Percentiles rank a stretch among this genome's conserved stretches.
Evolutionary conservation across 2,329 filamentous ascomycete species (phyloP).

Genomic region (Aspergillus pseudotamarii): DNA sequence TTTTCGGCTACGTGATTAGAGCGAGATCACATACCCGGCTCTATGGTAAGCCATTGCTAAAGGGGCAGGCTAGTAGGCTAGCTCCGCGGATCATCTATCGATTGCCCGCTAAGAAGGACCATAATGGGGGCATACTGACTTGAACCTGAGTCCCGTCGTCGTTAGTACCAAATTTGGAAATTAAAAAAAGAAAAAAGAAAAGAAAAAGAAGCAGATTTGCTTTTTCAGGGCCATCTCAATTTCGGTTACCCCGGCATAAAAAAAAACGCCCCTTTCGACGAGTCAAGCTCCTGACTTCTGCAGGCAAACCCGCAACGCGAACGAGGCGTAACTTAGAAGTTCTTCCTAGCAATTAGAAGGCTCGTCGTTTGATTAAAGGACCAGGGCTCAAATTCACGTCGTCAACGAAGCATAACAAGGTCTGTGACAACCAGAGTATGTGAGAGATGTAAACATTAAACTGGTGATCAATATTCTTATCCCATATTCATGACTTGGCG

Average conservation of each 20-base stretch:
- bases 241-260: conserved; percentile 1
- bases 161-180: background rate
- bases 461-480: background rate
- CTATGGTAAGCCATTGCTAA: conserved; percentile 19
- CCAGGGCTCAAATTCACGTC: conserved; percentile 1
- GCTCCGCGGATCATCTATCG: conserved; percentile 1
- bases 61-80: conserved; percentile 10
- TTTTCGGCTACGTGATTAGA: background rate
- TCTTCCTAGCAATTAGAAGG: conserved; percentile 5
- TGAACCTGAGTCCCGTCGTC: background rate
- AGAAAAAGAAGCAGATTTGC: background rate
- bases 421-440: conserved; percentile 11
- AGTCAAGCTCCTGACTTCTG: conserved; percentile 6
- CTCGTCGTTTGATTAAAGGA: conserved; percentile 15
- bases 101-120: conserved; percentile 1
- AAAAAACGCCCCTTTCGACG: conserved; percentile 12
- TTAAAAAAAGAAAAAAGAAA: background rate
- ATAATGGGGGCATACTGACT: background rate
- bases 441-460: background rate
- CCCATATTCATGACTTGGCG: background rate
- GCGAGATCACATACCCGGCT: conserved; percentile 10
- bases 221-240: conserved; percentile 4
- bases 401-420: conserved; percentile 5
- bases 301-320: conserved; percentile 6
- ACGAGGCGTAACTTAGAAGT: conserved; percentile 13